Conservation (phyloP, 768 basidiomycete species). For the Boletales sp. region DNA sequence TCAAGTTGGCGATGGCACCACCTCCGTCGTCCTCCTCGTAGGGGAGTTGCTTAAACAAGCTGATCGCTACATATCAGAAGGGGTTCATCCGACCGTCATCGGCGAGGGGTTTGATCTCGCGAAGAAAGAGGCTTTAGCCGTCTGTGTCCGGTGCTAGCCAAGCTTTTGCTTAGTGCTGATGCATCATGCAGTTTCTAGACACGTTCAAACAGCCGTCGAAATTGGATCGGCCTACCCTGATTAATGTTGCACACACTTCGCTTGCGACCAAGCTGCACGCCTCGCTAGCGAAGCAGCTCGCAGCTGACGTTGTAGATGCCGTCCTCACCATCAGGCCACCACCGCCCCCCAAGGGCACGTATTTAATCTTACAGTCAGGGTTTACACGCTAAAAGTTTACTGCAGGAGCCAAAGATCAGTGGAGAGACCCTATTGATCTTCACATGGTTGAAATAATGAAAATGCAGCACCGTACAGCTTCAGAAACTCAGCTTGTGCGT, state of each 20-base stretch:
- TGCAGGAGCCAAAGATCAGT: constrained; percentile 60
- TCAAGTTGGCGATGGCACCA: constrained; percentile 98
- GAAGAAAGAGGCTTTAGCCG: constrained; percentile 89
- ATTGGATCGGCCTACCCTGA: constrained; percentile 85
- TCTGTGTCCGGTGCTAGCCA: constrained; percentile 39
- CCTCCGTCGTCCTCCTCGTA: constrained; percentile 92
- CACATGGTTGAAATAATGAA: constrained; percentile 99
- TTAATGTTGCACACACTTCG: constrained; percentile 93
- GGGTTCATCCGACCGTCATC: constrained; percentile 96
- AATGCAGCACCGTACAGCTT: constrained; percentile 98
- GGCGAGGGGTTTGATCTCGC: constrained; percentile 95
- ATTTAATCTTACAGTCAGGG: constrained; percentile 25
- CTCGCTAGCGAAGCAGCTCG: constrained; percentile 79
- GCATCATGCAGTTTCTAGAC: constrained; percentile 76
- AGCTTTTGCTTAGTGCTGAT: constrained; percentile 17
- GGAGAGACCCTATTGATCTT: constrained; percentile 89
- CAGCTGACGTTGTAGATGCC: constrained; percentile 93
- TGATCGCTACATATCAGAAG: constrained; percentile 96
- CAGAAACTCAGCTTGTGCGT: constrained; percentile 92
- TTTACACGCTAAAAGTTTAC: constrained; percentile 23
- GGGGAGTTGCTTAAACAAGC: constrained; percentile 96
- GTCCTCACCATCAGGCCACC: constrained; percentile 82
- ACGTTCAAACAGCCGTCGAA: constrained; percentile 75
- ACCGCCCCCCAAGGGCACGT: constrained; percentile 54
- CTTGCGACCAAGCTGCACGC: constrained; percentile 89